Conservation (phyloP, 306 rosid species). For the Acmispon strigosus region DNA sequence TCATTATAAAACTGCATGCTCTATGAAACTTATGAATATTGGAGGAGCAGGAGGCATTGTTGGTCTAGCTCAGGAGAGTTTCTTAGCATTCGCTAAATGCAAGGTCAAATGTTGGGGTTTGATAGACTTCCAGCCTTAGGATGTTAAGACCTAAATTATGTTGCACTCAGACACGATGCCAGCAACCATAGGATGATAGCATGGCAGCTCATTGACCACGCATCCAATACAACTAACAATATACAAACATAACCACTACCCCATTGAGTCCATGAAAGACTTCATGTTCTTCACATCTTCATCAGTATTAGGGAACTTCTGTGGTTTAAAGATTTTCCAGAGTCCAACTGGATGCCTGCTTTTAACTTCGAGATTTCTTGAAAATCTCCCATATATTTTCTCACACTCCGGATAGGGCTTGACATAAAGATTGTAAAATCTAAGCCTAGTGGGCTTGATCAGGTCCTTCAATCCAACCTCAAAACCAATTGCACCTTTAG, state of each 20-base stretch:
- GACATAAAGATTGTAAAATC: constrained; percentile 77
- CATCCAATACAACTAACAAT: constrained; percentile 1
- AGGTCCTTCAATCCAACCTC: constrained; percentile 58
- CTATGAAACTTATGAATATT: too few relatives aligned
- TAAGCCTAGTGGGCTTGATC: constrained; percentile 72
- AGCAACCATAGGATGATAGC: too few relatives aligned
- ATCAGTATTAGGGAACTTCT: constrained; percentile 34
- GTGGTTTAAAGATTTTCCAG: constrained; percentile 72
- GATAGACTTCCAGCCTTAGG: too few relatives aligned
- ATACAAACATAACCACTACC: constrained; percentile 18
- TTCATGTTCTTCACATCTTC: constrained; percentile 56
- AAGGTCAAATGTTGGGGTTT: too few relatives aligned
- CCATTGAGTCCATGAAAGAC: constrained; percentile 53
- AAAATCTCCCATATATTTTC: constrained; percentile 57
- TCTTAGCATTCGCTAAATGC: too few relatives aligned
- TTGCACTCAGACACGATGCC: too few relatives aligned
- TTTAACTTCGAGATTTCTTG: constrained; percentile 29
- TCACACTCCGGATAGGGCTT: constrained; percentile 85
- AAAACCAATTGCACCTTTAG: constrained; percentile 59
- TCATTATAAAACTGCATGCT: too few relatives aligned
- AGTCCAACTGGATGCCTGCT: constrained; percentile 60
- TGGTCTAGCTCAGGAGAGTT: too few relatives aligned
- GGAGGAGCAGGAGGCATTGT: too few relatives aligned
- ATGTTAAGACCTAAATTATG: too few relatives aligned
- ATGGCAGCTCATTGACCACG: neutral